Evolutionary conservation across 2,329 filamentous ascomycete species (phyloP), one percentile per base, ranked within the genome.

Genomic region (Fusarium oxysporum): DNA sequence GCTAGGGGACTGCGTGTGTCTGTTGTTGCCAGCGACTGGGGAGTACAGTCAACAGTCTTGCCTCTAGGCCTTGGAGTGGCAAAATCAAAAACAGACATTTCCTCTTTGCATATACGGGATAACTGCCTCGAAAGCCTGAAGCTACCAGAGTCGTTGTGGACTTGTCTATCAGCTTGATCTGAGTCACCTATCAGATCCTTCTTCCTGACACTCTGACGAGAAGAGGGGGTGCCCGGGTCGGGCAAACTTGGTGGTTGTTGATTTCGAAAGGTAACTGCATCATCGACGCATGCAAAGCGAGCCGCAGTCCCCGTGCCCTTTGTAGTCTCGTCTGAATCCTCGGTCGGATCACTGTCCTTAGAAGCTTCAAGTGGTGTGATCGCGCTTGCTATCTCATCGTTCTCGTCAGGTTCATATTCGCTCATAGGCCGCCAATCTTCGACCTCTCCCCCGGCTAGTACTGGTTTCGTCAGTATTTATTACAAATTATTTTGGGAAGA

Each of bases 1-100:
- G 73, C 77, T 48, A 80, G 45, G 8, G 77, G 76, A 7, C 76
- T 77, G 23, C 47, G 60, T n/a, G 57, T 51, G 19, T 71, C 71
- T 8, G 70, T 25, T 17, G 69, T 72, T 28, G 40, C 65, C 56
- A 67, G 35, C 12, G 72, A 66, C 12, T 55, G 25, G 44, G 66
- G 70, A 35, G 55, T 74, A 28, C 70, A 62, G 17, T 72, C 65
- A 13, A 70, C 16, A 4, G 48, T 48, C 44, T 41, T 62, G 38
- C 43, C 35, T 32, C 23, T 57, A 19, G 28, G 45, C 47, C 38
- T 47, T 11, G 65, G 67, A 14, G 61, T 72, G 11, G 55, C 25
- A 48, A 61, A 64, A 38, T 62, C 59, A 9, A 66, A 44, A 50
- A 68, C 32, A n/a, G 66, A 60, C 12, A 64, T 38, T 19, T 58